Evolutionary conservation across 805 yeast genomes (phyloP).

Genomic region (Saccharomyces eubayanus): DNA sequence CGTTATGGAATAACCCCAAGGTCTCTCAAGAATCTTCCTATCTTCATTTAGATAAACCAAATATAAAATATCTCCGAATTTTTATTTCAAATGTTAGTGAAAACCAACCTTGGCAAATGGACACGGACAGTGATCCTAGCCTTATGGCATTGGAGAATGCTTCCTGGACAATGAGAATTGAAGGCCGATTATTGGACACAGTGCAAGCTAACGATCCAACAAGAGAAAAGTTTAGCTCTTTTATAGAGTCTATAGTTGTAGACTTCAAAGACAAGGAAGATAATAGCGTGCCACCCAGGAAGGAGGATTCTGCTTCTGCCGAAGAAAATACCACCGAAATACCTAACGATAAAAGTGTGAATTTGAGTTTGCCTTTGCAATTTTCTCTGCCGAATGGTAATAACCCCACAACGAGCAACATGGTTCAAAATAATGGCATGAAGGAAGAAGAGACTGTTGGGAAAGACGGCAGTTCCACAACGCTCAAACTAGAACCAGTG

Average conservation of each 20-base stretch:
- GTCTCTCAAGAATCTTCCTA: conserved; percentile 22
- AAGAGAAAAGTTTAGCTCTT: conserved; percentile 64
- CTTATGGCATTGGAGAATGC: conserved; percentile 32
- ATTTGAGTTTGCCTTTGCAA: background rate
- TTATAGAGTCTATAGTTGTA: conserved; percentile 74
- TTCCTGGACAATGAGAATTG: conserved; percentile 79
- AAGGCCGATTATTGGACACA: conserved; percentile 65
- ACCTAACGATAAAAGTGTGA: background rate
- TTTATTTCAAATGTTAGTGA: conserved; percentile 74
- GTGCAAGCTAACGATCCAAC: conserved; percentile 40
- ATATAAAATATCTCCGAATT: conserved; percentile 55
- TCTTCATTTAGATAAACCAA: conserved; percentile 33
- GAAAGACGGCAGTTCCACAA: background rate
- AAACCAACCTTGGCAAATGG: conserved; percentile 81
- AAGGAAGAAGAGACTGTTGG: background rate
- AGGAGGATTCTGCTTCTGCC: conserved; percentile 11
- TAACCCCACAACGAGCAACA: conserved; percentile 24
- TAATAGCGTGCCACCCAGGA: conserved; percentile 19
- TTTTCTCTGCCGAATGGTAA: background rate
- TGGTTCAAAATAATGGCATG: conserved; percentile 1
- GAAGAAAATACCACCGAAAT: background rate
- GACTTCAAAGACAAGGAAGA: conserved; percentile 41
- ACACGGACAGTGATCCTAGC: conserved; percentile 8
- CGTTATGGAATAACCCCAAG: conserved; percentile 37
- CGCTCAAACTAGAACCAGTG: conserved; percentile 32